Conservation (phyloP, 192 early-diverging fungal genomes). For the Coemansia sp. region DNA sequence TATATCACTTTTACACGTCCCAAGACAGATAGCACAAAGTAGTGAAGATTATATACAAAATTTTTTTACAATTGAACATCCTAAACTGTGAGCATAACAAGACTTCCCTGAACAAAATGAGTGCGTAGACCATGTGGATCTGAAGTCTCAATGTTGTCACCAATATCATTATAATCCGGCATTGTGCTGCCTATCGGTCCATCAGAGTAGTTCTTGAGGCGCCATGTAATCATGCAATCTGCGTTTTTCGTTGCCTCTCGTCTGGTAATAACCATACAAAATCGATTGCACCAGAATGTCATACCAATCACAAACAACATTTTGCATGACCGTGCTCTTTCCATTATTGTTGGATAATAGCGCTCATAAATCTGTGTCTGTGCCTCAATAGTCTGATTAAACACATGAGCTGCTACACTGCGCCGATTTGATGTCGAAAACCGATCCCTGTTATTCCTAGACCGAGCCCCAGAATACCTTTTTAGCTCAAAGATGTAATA, state of each 20-base stretch:
- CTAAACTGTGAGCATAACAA: too few relatives aligned
- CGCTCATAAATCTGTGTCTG: constrained; percentile 5
- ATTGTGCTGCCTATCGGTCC: too few relatives aligned
- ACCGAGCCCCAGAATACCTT: background rate
- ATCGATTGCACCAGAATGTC: constrained; percentile 3
- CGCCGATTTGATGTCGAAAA: background rate
- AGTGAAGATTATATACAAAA: too few relatives aligned
- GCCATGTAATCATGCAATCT: too few relatives aligned
- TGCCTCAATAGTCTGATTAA: background rate
- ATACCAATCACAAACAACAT: background rate
- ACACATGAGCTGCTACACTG: background rate
- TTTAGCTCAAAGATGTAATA: constrained; percentile 6
- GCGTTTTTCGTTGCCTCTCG: background rate
- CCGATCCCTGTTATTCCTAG: background rate
- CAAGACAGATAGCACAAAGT: too few relatives aligned
- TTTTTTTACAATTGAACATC: too few relatives aligned
- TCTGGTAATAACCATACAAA: constrained; percentile 1
- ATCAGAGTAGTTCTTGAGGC: too few relatives aligned
- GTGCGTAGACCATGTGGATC: too few relatives aligned
- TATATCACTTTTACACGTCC: too few relatives aligned
- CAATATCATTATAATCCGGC: too few relatives aligned
- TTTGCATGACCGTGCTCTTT: background rate
- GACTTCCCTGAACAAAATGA: too few relatives aligned
- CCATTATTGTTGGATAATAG: background rate
- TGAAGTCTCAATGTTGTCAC: too few relatives aligned